Base-by-base conservation (phyloP, 179 eudicot species). In the Nepenthes alata region DNA sequence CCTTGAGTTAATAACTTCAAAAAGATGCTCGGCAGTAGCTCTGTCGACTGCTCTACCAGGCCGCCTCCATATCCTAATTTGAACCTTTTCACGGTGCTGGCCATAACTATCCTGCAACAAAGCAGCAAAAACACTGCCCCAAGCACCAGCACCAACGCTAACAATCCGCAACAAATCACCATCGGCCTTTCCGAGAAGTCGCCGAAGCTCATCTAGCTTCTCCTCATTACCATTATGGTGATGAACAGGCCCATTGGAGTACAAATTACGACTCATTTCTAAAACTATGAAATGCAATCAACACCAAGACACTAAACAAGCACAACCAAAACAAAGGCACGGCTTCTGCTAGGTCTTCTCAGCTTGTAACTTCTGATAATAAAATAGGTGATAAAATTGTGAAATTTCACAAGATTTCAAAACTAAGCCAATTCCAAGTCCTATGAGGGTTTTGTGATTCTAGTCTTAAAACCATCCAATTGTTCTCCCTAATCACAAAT, bases 1-100 rank as follows among this genome's bases (percentile, higher is more conserved):
- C 81, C 96, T 85, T 0, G 96, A 85, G 68, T 93, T 93, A 48
- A 93, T 93, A 39, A 93, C 97, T 59, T 89, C 98, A 60, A 93
- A 93, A 6, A 93, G 74, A 64, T 89, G 96, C 67, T 93, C 87
- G 11, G 98, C 98, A 0, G 95, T 89, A 3, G 83, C 59, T 67
- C 78, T 70, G 72, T 85, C 95, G 38, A 93, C 90, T 2, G 85
- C 79, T 58, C 87, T 81, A 6, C 98, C 98, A 0, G 87, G 69
- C 65, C 98, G 81, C 68, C 98, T 85, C 98, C 98, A 93, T 71
- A 93, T 77, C 79, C 98, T 76, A 49, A 93, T 80, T 38, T 83
- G 91, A 57, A 87, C 77, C 68, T 93, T 86, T 45, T 93, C 93
- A 0, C 98, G 81, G 35, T 67, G 73, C 3, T 76, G 84, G 6